Base-by-base conservation (phyloP, 2,329 filamentous ascomycete species). In the Xylariales sp. region DNA sequence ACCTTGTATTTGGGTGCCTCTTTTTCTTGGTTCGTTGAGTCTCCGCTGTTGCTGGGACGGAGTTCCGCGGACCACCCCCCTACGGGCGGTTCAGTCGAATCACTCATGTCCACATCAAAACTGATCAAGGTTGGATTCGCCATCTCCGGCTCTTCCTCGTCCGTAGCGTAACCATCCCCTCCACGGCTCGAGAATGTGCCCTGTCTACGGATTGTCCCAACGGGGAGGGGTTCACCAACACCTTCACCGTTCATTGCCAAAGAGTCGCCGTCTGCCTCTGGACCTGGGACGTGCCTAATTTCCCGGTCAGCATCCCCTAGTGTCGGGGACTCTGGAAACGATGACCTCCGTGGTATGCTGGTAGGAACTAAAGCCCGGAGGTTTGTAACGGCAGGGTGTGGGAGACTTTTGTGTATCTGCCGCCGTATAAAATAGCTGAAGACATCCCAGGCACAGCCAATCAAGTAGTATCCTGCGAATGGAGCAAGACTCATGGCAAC, bases 41-140 rank as follows among this genome's bases (percentile, higher is more conserved):
- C 72, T 46, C 74, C 68, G 56, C 77, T 77, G 32, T 78, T 76
- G 67, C 83, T 88, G 2, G 86, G 85, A 0, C 87, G 83, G 18
- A 89, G 76, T 73, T 89, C 87, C 12, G 87, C 87, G 3, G 85
- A 87, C 87, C 87, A 89, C 1, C 86, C 75, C 14, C 85, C 86
- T 1, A 83, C 79, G 1, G 84, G 83, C 2, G 82, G 81, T 55
- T 87, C 84, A 3, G 80, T 82, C 0, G 85, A 80, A 54, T 88
- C 86, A 3, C 83, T 84, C 0, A 86, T 84, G 69, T 89, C 87
- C 34, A 89, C 86, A 64, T 89, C 87, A 64, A 89, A 89, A 70
- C 85, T 88, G 59, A 89, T 88, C 5, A 89, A 78, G 0, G 86
- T 88, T 1, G 86, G 83, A 62, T 83, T 86, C 30, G 88, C 79